Evolutionary conservation across 2,329 filamentous ascomycete genomes (phyloP).

Genomic region (Calonectria multiphialidica): DNA sequence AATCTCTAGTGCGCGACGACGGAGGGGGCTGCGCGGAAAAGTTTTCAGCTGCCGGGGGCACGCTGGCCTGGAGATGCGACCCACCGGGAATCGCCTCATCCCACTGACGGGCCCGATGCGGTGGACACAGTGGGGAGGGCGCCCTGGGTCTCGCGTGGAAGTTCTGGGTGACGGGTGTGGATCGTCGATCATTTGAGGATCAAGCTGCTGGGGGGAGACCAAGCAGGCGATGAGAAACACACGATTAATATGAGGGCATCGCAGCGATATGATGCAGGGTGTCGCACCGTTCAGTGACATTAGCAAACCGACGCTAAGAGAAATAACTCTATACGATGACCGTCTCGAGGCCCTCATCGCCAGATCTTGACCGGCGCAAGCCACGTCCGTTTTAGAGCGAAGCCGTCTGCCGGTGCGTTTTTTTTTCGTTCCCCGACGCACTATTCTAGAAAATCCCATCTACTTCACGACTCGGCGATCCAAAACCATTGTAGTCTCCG

Average conservation of each 20-base stretch:
- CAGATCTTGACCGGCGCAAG: neutral
- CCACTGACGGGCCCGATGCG: neutral
- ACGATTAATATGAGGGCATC: neutral
- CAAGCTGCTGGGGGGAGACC: neutral
- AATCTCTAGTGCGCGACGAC: neutral
- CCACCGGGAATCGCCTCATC: constrained; percentile 1
- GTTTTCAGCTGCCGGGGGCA: constrained; percentile 1
- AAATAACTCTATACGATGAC: neutral
- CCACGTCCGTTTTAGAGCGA: neutral
- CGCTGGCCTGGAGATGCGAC: neutral
- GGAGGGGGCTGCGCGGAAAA: neutral
- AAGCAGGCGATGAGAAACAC: neutral
- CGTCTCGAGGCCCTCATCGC: neutral
- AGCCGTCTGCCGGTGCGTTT: neutral
- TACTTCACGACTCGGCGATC: neutral
- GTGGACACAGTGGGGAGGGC: neutral
- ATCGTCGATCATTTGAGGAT: constrained; percentile 8
- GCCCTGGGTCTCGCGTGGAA: constrained; percentile 1
- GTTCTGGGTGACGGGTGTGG: neutral
- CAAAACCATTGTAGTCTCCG: neutral
- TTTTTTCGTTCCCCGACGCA: neutral
- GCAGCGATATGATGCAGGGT: neutral
- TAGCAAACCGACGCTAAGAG: neutral
- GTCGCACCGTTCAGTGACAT: neutral
- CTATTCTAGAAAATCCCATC: neutral